These are phyloP conservation scores for Tubosaeta sp. DNA, from an alignment of 768 basidiomycete species.

Conservation along the genomic window DNA sequence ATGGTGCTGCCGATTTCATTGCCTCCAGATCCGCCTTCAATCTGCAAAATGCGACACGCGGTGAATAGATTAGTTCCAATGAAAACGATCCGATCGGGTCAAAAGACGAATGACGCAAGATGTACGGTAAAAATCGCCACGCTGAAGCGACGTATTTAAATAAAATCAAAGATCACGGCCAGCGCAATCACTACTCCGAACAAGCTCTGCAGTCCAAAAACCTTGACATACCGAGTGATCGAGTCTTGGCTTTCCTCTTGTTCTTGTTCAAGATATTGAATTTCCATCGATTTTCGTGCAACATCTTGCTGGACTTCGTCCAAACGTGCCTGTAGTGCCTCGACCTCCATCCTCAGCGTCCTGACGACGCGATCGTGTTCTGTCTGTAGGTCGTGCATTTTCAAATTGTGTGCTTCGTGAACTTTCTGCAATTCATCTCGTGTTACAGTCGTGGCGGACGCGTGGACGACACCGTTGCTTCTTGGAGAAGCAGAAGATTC, in stretches of 20 bases:
- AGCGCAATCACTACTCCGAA: conserved; percentile 48
- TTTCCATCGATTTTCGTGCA: conserved; percentile 73
- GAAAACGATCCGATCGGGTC: conserved; percentile 8
- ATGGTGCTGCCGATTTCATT: conserved; percentile 33
- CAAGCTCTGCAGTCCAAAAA: conserved; percentile 57
- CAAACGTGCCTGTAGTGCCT: conserved; percentile 44
- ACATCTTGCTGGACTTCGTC: conserved; percentile 58
- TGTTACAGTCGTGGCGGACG: conserved; percentile 45
- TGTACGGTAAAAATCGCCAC: conserved; percentile 16
- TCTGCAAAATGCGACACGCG: conserved; percentile 38
- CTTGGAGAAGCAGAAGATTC: conserved; percentile 47
- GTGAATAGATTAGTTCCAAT: conserved; percentile 38
- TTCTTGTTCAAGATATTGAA: conserved; percentile 73
- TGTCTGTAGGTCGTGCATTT: conserved; percentile 68
- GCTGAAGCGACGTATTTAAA: conserved; percentile 32
- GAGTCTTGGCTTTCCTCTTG: conserved; percentile 73
- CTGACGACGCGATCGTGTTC: conserved; percentile 58
- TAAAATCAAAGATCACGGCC: conserved; percentile 52
- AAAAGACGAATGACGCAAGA: conserved; percentile 12
- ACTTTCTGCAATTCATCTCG: conserved; percentile 74
- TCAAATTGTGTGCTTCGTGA: conserved; percentile 83
- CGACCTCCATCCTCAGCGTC: conserved; percentile 53
- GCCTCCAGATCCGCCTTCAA: conserved; percentile 65
- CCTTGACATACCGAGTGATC: conserved; percentile 71
- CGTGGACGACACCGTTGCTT: conserved; percentile 46